A percentile compares a stretch with the other conserved stretches of the same genome.
Evolutionary conservation across 768 basidiomycete species (phyloP).

Genomic region (Coprinellus micaceus): DNA sequence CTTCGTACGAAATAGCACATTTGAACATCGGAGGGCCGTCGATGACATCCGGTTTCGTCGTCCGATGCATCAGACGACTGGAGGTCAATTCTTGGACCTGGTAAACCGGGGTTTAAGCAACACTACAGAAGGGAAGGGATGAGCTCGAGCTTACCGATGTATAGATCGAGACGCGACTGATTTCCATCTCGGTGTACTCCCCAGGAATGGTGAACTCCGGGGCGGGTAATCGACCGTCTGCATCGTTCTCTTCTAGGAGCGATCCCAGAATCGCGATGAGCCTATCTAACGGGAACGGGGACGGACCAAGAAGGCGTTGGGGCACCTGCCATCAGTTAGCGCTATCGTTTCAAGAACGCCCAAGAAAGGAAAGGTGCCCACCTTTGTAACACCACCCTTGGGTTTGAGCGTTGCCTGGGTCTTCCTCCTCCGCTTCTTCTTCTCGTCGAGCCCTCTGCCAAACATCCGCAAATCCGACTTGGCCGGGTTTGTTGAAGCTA

Average conservation of each 20-base stretch:
- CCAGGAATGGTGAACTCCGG: conserved; percentile 55
- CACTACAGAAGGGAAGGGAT: background rate
- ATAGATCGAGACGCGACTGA: conserved; percentile 55
- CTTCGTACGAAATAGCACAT: conserved; percentile 63
- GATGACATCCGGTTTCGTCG: conserved; percentile 54
- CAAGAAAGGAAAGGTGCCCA: conserved; percentile 12
- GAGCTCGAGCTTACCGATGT: conserved; percentile 45
- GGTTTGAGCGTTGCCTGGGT: conserved; percentile 33
- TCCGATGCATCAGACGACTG: conserved; percentile 64
- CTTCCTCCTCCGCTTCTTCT: conserved; percentile 49
- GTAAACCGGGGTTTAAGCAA: background rate
- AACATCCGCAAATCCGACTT: conserved; percentile 83
- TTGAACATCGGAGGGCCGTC: conserved; percentile 74
- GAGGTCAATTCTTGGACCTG: conserved; percentile 67
- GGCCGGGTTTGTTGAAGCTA: conserved; percentile 82
- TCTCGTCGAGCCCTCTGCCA: conserved; percentile 67
- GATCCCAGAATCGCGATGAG: conserved; percentile 77
- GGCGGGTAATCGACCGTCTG: conserved; percentile 41
- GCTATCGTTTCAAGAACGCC: background rate
- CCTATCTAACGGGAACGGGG: conserved; percentile 74
- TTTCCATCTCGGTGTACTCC: conserved; percentile 74
- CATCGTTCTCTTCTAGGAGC: conserved; percentile 70
- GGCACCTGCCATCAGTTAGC: conserved; percentile 44
- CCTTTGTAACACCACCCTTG: conserved; percentile 47
- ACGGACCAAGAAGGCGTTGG: conserved; percentile 76